Base-by-base conservation (phyloP, 2,329 filamentous ascomycete genomes). In the Bertia moriformis region DNA sequence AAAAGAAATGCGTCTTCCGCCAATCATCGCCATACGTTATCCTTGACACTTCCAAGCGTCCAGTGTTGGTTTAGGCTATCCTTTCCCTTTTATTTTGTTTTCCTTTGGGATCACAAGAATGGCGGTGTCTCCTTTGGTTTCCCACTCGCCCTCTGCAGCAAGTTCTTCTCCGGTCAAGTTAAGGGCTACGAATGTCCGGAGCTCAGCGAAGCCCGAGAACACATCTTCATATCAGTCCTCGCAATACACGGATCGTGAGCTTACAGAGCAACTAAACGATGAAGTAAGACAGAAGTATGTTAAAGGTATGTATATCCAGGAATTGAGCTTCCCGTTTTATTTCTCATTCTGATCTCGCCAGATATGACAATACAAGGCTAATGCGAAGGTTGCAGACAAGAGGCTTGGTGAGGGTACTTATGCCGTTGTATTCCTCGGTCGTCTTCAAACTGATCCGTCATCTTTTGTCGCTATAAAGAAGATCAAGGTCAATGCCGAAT, bases 341-440 rank as follows among this genome's bases (percentile, higher is more conserved):
- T n/a, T n/a, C n/a, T 2, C 29, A 35, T 30, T 18, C 18, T 37
- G 14, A 13, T 36, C 19, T 39, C 17, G n/a, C 19, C 19, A n/a
- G n/a, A n/a, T n/a, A 27, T 27, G n/a, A 7, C 7, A 7, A 27
- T 7, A n/a, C 22, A 27, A 27, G 22, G 22, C 22, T 27, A 27
- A 7, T 27, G 22, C 7, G 7, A 27, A n/a, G n/a, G 22, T 39
- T 47, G 38, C 45, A 78, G 76, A 77, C 48, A 74, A 71, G 45
- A 78, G 77, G 50, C 63, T 85, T 40, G 80, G 80, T 52, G 73
- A 79, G 55, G 80, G 80, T 59, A 83, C 80, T 42, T 85, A 84
- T 51, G 80, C 80, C 48, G 71, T 79, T 45, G 80, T 85, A 48
- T 83, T 76, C 57, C 66, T 73, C 32, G 80, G 77, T n/a, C 73